Evolutionary conservation across 2,329 filamentous ascomycete genomes (phyloP), one percentile per base, ranked within the genome.

Genomic region (Fusarium globosum): DNA sequence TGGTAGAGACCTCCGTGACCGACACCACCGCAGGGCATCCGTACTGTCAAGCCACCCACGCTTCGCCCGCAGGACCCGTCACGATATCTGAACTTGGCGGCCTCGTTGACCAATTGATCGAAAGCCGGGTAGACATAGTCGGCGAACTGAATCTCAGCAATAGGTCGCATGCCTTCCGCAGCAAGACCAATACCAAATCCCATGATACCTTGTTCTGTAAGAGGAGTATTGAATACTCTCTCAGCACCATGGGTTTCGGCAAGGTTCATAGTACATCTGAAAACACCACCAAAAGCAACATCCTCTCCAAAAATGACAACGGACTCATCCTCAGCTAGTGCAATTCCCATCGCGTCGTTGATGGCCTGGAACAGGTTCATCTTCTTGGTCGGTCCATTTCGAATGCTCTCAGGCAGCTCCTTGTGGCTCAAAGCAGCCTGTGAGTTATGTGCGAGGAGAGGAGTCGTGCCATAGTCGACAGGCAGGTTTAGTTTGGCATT

Each of bases 251-350:
- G 97, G 63, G 94, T 94, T 71, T 95, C 93, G 38, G 94, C 91
- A 21, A 99, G 88, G 77, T 95, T 94, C 91, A 96, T 96, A 38
- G 94, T 96, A 83, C 95, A 98, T 64, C 96, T 90, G 80, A 99
- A 99, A 21, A 99, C 96, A 61, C 96, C 96, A 46, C 96, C 96
- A 73, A 99, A 99, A 20, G 96, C 94, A 13, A 99, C 95, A 80
- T 99, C 96, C 83, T 99, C 96, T 46, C 96, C 96, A 78, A 99
- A 99, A 15, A 99, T 88, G 64, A 98, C 85, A 28, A 97, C 94
- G 23, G 92, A 91, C 73, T 97, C 94, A 77, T 98, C 95, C 41
- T 92, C 90, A 21, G 92, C 90, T 35, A 99, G 88, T 30, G 96
- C 94, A 67, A 92, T 93, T 28, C 93, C 90, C 28, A 99, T 87